Base-by-base conservation (phyloP, 257 asterid genomes). In the Verbascum thapsus region DNA sequence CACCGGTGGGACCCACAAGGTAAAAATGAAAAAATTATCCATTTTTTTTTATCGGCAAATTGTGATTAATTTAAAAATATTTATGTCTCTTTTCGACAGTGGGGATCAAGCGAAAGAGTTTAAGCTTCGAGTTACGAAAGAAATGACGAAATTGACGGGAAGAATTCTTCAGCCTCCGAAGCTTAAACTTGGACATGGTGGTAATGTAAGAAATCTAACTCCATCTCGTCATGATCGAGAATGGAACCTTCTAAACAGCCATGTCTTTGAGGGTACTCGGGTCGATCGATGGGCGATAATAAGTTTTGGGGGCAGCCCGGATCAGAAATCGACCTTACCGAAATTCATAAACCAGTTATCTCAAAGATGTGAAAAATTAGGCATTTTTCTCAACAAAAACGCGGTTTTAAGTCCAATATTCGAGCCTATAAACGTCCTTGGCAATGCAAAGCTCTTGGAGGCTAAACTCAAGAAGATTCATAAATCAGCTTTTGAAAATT, bases 1-100 rank as follows among this genome's bases (percentile, higher is more conserved):
- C 97, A 68, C 69, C 88, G 0, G 74, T 85, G n/a, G 99, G 97
- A n/a, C 99, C 97, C 44, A 85, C 85, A 9, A 92, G 99, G 99
- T 91, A 81, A 13, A 20, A 58, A 58, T 42, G 18, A 37, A 30
- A 45, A 63, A 23, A 48, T 15, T 39, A 8, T 52, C 47, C 32
- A 56, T n/a, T 10, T 47, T 40, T 13, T 66, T 6, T 49, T n/a
- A 26, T 26, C 22, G 5, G 5, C 54, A 62, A 45, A 6, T 23
- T 50, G 63, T 10, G 50, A 58, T 7, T 58, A 26, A 55, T 50
- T 32, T 3, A n/a, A n/a, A n/a, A 13, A 11, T 2, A 23, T 48
- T 40, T 75, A 10, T 53, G 18, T 22, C 49, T 49, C 23, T 48
- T 49, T 47, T 53, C 62, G 11, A 66, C 81, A 92, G 97, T 54